These are phyloP conservation scores for Sporothrix brasiliensis DNA, from an alignment of 2,329 filamentous ascomycete genomes.

Conservation along the genomic window DNA sequence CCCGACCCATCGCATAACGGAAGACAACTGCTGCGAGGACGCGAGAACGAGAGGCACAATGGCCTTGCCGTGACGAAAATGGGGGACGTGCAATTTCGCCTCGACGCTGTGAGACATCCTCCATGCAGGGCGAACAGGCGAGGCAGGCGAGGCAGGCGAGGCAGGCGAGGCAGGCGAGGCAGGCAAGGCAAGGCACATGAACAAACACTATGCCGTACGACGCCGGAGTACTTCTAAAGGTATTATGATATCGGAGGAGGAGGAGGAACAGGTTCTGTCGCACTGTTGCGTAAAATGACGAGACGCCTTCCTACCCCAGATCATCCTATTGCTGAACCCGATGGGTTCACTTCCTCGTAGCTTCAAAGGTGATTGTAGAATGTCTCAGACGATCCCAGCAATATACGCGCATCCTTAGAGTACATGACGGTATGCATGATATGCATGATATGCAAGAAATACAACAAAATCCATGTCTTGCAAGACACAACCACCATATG, in stretches of 20 bases:
- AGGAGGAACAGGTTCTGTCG: neutral
- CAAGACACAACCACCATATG: neutral
- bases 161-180: conserved; percentile 12
- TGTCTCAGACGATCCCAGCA: conserved; percentile 4
- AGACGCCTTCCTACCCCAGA: conserved; percentile 13
- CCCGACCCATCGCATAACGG: too few species aligned
- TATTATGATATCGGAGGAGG: too few species aligned
- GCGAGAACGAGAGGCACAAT: neutral
- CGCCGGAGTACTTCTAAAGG: too few species aligned
- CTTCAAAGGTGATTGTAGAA: neutral
- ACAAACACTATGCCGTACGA: neutral
- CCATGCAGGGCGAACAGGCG: conserved; percentile 20
- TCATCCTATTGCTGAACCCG: neutral
- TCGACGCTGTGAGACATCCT: conserved; percentile 23
- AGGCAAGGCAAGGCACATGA: neutral
- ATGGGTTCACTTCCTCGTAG: too few species aligned
- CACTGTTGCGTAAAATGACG: conserved; percentile 1
- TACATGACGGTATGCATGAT: neutral
- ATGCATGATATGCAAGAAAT: too few species aligned
- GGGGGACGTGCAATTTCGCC: conserved; percentile 15
- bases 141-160: neutral
- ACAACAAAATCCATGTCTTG: neutral
- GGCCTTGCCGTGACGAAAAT: conserved; percentile 3
- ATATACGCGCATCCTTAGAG: neutral
- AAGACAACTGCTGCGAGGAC: neutral